Base-by-base conservation (phyloP, 495 filamentous ascomycete genomes). In the Glarea lozoyensis region DNA sequence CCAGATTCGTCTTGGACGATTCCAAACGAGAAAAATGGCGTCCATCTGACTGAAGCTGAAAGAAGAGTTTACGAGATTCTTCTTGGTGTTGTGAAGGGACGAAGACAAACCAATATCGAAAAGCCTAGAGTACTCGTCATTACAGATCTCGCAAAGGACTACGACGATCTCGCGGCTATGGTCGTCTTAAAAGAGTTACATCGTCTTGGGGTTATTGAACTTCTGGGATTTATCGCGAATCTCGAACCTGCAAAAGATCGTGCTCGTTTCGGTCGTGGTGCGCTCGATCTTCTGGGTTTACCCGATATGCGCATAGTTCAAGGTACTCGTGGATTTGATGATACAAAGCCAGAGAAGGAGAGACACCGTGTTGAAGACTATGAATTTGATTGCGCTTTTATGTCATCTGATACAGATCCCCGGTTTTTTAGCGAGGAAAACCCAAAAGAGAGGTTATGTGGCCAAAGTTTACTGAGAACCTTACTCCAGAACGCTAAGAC, bases 171-270 rank as follows among this genome's bases (percentile, higher is more conserved):
- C 19, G 31, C 43, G 12, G 51, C 51, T n/a, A 39, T 49, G 39
- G 22, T 48, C 2, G 12, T 38, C 24, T 39, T 54, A 18, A 46
- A 43, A 25, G 51, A 54, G 40, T 32, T 54, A 1, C 33, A 50
- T 19, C 42, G 51, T 12, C 46, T 54, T 19, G 53, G 53, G 5
- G 3, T 49, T 9, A 40, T 56, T 17, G 6, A 37, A 2, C 19
- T 56, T 12, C 30, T 32, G 15, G 54, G 49, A 2, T 56, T 53
- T 23, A 40, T 56, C 18, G 50, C 54, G 18, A 56, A 56, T 24
- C 43, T 53, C 0, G 39, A 34, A 13, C 54, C 54, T 6, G 46
- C 42, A 17, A 19, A 45, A 3, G 10, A 31, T 10, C 37, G 50
- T 16, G 45, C 46, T 13, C 13, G 31, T 11, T 46, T 50, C 13